Conservation (phyloP, 1,284 basidiomycete genomes). For the Cutaneotrichosporon cutaneum region DNA sequence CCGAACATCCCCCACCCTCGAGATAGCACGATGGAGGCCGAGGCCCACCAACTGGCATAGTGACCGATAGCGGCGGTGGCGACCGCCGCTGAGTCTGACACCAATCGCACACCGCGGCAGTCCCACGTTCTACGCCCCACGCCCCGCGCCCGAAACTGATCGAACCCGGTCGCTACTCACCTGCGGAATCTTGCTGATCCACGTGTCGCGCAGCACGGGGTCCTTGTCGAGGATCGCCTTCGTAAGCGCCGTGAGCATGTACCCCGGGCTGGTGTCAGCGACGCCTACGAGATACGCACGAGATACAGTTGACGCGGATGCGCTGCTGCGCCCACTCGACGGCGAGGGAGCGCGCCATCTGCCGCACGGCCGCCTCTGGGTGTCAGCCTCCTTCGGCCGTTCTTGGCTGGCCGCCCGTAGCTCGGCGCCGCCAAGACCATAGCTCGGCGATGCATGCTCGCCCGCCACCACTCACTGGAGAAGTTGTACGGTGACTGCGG, state of each 20-base stretch:
- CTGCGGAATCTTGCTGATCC: constrained; percentile 90
- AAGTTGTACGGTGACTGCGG: constrained; percentile 94
- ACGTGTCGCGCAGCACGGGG: constrained; percentile 70
- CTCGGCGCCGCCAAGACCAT: no score
- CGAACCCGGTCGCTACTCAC: constrained; percentile 54
- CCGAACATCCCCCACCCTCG: no score
- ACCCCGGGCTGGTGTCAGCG: constrained; percentile 65
- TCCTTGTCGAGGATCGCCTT: constrained; percentile 72
- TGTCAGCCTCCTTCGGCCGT: no score
- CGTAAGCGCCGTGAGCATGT: constrained; percentile 86
- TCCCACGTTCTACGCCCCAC: not conserved
- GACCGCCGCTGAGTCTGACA: no score
- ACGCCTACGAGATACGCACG: constrained; percentile 26
- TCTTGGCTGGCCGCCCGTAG: no score
- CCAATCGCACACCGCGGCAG: no score
- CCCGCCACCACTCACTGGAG: constrained; percentile 59
- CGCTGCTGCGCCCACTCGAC: constrained; percentile 59
- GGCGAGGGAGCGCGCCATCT: constrained; percentile 58
- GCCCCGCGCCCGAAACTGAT: not conserved
- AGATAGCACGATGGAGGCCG: not conserved
- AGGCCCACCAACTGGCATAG: not conserved
- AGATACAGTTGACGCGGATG: constrained; percentile 57
- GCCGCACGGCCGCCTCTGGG: constrained; percentile 53
- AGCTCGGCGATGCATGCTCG: no score
- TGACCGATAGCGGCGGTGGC: no score